Base-by-base conservation (phyloP, 495 filamentous ascomycete species). In the Trichoderma erinaceum region DNA sequence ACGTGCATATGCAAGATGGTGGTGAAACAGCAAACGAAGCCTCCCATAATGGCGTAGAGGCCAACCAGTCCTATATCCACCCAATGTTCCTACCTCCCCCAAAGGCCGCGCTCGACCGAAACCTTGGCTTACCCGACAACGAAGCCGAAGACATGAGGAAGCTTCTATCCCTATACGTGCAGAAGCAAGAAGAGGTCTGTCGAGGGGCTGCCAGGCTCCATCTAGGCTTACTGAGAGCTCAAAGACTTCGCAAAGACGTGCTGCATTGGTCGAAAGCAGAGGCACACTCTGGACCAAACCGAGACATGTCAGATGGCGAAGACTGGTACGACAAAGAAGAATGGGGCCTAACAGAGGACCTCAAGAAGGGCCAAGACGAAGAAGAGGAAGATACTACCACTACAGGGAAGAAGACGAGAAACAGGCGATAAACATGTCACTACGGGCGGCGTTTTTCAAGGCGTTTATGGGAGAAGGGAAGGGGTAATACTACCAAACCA, bases 311-410 rank as follows among this genome's bases (percentile, higher is more conserved):
- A 43, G 93, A 97, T 73, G 92, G 92, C 3, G 93, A 97, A 79
- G 93, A 97, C 74, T 97, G 93, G 92, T 96, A 96, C 75, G 93
- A 97, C 73, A 87, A 86, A 67, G 91, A 95, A 73, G 89, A 90
- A 80, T 97, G 92, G 93, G 88, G 88, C 3, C 75, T 97, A 52
- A 88, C 88, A 3, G 91, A 92, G 71, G 90, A 92, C 74, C 81
- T 97, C 16, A 92, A 91, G 75, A 97, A 97, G 75, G 93, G 93
- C 2, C 88, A 90, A 66, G 92, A 97, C 68, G 93, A 97, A 71
- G 93, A 97, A 67, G 93, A 97, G 70, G 89, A 92, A 66, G 90
- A 92, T 72, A 84, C 84, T 66, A 81, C 86, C 41, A 85, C 86
- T 68, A 88, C 90, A 73, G 87, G 87, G 64, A 91, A 92, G 77